Conservation (phyloP, 129 eudicot species). For the Lactuca saligna region DNA sequence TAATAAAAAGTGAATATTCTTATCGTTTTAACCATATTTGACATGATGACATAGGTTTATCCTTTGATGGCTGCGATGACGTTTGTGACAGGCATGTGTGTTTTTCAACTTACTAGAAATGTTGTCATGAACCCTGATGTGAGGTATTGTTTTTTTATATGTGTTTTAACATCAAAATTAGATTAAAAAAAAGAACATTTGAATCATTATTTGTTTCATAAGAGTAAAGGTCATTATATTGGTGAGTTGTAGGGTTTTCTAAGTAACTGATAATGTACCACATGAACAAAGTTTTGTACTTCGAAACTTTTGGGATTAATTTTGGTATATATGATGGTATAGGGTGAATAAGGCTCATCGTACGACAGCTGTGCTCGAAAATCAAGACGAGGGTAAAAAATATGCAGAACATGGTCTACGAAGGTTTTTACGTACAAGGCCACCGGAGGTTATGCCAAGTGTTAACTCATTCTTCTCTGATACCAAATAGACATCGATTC, state of each 20-base stretch:
- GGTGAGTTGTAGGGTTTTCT: no score
- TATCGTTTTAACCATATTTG: not conserved
- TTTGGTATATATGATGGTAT: conserved; percentile 11
- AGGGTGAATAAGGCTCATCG: conserved; percentile 78
- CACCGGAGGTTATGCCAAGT: conserved; percentile 81
- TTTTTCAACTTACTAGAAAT: conserved; percentile 88
- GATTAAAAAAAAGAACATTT: not conserved
- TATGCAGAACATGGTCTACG: conserved; percentile 83
- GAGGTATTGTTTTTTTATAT: conserved; percentile 40
- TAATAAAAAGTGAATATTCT: not conserved
- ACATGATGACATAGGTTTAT: conserved; percentile 53
- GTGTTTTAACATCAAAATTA: not conserved
- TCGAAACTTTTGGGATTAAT: not conserved
- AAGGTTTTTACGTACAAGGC: conserved; percentile 73
- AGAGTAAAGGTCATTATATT: no score
- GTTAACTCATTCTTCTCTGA: conserved; percentile 79
- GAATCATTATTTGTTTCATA: not conserved
- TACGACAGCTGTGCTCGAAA: conserved; percentile 60
- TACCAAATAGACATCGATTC: conserved; percentile 28
- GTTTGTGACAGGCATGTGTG: conserved; percentile 75
- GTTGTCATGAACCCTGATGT: conserved; percentile 77
- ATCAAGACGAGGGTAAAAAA: conserved; percentile 77
- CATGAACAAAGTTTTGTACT: not conserved
- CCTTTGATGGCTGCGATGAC: conserved; percentile 94
- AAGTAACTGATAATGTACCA: not conserved